Evolutionary conservation across 805 yeast genomes (phyloP).

Genomic region (Candida saitoana): DNA sequence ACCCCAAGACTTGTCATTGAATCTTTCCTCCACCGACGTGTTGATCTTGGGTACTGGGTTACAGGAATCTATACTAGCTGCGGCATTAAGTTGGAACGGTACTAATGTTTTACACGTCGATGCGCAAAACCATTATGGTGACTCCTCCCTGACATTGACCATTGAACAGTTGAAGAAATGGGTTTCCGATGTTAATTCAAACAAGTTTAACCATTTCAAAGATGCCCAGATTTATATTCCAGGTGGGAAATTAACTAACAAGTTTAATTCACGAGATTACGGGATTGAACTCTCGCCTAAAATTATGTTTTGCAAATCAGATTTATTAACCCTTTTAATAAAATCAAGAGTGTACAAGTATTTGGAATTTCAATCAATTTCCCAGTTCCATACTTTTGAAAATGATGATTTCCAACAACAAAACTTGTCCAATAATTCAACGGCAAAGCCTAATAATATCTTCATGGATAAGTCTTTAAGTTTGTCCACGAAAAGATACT

Average conservation of each 20-base stretch:
- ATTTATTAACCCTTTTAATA: conserved; percentile 69
- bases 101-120: conserved; percentile 90
- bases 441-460: conserved; percentile 79
- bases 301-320: conserved; percentile 86
- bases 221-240: conserved; percentile 84
- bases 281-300: conserved; percentile 87
- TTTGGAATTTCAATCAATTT: conserved; percentile 84
- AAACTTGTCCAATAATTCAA: conserved; percentile 47
- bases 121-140: conserved; percentile 82
- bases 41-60: conserved; percentile 91
- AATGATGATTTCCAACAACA: conserved; percentile 81
- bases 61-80: conserved; percentile 82
- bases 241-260: conserved; percentile 44
- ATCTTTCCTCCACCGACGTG: conserved; percentile 69
- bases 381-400: conserved; percentile 90
- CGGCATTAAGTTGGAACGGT: conserved; percentile 98
- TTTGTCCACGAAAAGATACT: conserved; percentile 69
- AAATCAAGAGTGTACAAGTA: conserved; percentile 87
- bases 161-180: conserved; percentile 81
- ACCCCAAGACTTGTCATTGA: conserved; percentile 63
- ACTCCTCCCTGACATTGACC: conserved; percentile 77
- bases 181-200: conserved; percentile 67
- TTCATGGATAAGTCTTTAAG: conserved; percentile 82
- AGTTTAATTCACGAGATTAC: conserved; percentile 63
- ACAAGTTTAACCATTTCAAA: conserved; percentile 42